Evolutionary conservation across 164 flowering plant genomes (phyloP).

Genomic region (Magnolia sinica): DNA sequence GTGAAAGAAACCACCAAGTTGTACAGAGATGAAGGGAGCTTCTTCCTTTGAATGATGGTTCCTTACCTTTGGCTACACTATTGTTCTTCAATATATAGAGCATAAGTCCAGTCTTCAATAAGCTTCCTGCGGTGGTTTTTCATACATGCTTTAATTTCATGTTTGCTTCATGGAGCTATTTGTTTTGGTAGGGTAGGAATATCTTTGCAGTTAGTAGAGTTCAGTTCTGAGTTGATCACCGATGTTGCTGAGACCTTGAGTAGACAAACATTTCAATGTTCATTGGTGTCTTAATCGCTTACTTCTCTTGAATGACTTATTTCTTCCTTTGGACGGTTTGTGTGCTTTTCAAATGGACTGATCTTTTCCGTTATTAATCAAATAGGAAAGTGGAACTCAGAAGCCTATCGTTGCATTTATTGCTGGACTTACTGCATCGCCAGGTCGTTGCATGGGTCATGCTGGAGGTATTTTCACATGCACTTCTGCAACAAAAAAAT

Average conservation of each 20-base stretch:
- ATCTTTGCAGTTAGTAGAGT: background rate
- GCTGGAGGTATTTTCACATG: constrained; percentile 75
- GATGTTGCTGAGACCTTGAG: background rate
- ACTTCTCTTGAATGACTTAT: background rate
- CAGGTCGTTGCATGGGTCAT: constrained; percentile 99
- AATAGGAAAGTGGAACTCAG: constrained; percentile 92
- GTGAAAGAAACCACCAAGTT: background rate
- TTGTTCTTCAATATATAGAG: background rate
- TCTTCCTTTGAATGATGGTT: background rate
- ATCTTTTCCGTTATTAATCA: background rate
- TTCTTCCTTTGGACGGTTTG: background rate
- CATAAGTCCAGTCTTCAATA: background rate
- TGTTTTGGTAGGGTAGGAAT: background rate
- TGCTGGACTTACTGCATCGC: constrained; percentile 98
- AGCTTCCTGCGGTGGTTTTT: background rate
- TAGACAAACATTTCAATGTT: background rate
- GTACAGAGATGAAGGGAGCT: background rate
- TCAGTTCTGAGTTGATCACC: too few species aligned
- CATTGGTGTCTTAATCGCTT: background rate
- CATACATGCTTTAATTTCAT: background rate
- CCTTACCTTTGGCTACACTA: background rate
- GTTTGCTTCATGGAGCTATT: background rate
- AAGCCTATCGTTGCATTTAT: constrained; percentile 96
- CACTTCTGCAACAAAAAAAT: background rate
- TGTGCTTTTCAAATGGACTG: background rate